These are phyloP conservation scores for Thuidium tamariscinum DNA, from an alignment of 225 moss, liverwort and hornwort species.

Conservation along the genomic window DNA sequence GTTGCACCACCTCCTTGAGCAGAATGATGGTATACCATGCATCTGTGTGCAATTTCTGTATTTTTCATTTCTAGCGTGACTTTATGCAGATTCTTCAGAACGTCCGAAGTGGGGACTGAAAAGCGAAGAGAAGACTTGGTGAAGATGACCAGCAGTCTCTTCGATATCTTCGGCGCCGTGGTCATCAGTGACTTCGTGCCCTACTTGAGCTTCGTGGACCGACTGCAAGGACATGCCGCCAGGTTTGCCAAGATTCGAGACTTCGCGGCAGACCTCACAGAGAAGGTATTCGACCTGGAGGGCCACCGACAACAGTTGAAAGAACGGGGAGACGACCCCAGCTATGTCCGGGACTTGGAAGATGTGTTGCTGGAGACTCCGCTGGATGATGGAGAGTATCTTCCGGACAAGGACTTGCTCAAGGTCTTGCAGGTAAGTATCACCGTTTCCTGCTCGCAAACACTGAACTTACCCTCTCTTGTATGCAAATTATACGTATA, in stretches of 20 bases:
- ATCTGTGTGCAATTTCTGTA: background rate
- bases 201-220: background rate
- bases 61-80: background rate
- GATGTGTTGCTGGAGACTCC: background rate
- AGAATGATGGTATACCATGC: background rate
- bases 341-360: background rate
- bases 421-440: background rate
- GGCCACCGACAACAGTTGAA: background rate
- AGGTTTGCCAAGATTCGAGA: background rate
- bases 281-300: background rate
- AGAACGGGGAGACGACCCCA: background rate
- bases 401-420: background rate
- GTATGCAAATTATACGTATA: background rate
- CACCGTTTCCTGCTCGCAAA: too few relatives aligned
- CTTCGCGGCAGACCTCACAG: background rate
- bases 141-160: background rate
- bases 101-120: background rate
- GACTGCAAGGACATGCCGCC: background rate
- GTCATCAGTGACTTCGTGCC: constrained; percentile 12
- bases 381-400: background rate
- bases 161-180: background rate
- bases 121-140: background rate
- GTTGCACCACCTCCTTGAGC: background rate
- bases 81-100: background rate
- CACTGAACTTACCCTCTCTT: background rate